Base-by-base conservation (phyloP, 108 stramenopile genomes). In the Epithemia pelagica region DNA sequence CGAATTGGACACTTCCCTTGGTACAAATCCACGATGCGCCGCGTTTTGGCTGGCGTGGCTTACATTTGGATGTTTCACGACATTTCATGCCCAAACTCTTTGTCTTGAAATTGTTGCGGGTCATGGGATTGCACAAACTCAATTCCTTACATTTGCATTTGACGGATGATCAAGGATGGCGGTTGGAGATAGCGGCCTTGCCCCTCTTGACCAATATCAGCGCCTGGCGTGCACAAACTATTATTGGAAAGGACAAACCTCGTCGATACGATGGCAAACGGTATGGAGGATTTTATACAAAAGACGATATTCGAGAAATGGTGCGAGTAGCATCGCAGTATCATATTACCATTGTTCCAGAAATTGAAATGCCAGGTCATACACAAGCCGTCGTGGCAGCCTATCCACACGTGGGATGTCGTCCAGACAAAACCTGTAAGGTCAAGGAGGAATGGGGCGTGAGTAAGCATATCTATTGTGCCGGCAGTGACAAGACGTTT, bases 71-170 rank as follows among this genome's bases (percentile, higher is more conserved):
- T 74, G 75, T 86, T 19, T 63, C 77, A 31, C 79, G 94, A 8
- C 90, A 95, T 74, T 95, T 75, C 62, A 72, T 84, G 10, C 85
- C 87, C 24, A 52, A 87, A 22, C 31, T 71, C n/a, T 27, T 76
- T 55, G 82, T 92, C 8, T 52, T 86, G 73, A 64, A 76, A 10
- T 78, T 71, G 23, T 51, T 95, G 24, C 78, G 85, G 59, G 71
- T 78, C 51, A 85, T 91, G 86, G 67, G 74, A 21, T 68, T 72
- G 64, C 75, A 84, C 59, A 89, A 89, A 68, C 51, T 91, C 58
- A 94, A 94, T 74, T 74, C 83, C 15, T 54, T 94, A 46, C 92
- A 94, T 61, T 91, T 87, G 88, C 89, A 89, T 65, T 55, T 94
- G 53, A 64, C 71, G 10, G 89, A 94, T 63, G 59, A 61, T 51